Conservation (phyloP, 257 asterid species). For the Fraxinus americana region DNA sequence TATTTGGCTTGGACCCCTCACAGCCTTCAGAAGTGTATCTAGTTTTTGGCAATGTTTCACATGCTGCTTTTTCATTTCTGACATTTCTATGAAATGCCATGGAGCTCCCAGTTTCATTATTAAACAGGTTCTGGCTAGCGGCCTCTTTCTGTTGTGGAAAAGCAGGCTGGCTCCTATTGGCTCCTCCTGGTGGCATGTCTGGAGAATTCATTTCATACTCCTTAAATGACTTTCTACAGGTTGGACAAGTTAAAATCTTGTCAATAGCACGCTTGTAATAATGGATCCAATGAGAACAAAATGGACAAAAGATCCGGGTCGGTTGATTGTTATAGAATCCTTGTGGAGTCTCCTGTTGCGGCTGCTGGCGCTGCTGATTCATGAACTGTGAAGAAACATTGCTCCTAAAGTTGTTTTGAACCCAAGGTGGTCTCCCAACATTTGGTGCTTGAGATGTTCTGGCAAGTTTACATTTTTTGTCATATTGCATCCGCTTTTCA, state of each 20-base stretch:
- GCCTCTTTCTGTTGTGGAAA: slow-evolving; percentile 18
- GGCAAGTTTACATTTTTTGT: slow-evolving; percentile 28
- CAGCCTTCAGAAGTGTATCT: neutral
- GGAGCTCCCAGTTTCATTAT: neutral
- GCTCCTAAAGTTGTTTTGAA: slow-evolving; percentile 21
- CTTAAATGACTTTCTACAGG: slow-evolving; percentile 33
- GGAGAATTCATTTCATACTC: slow-evolving; percentile 30
- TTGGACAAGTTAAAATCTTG: slow-evolving; percentile 33
- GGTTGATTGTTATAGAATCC: slow-evolving; percentile 17
- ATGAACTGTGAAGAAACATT: slow-evolving; percentile 23
- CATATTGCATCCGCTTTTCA: slow-evolving; percentile 30
- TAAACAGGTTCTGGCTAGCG: slow-evolving; percentile 15
- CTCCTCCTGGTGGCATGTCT: slow-evolving; percentile 5
- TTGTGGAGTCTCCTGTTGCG: slow-evolving; percentile 27
- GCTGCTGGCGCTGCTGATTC: slow-evolving; percentile 26
- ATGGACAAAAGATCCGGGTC: slow-evolving; percentile 52
- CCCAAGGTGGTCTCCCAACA: slow-evolving; percentile 34
- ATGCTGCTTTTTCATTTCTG: neutral
- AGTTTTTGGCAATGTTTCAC: neutral
- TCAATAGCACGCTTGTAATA: slow-evolving; percentile 27
- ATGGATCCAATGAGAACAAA: slow-evolving; percentile 44
- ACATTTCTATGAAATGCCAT: neutral
- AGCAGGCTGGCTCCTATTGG: slow-evolving; percentile 23
- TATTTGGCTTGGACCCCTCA: neutral
- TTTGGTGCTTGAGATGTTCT: slow-evolving; percentile 29